Conservation (phyloP, 805 yeast genomes). For the Ogataea kodamae region DNA sequence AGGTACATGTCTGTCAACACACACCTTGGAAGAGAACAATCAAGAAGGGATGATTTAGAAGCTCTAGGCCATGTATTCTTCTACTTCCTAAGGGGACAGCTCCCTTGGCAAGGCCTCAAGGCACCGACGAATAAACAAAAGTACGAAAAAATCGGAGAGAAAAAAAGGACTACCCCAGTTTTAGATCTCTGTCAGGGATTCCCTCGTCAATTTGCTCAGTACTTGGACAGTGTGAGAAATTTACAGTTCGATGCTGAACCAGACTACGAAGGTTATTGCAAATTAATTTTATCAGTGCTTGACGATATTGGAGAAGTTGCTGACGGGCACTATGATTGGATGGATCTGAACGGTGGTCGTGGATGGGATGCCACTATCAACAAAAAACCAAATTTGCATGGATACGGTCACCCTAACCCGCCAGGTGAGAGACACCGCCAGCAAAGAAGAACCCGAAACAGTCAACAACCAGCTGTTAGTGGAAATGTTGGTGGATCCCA, state of each 20-base stretch:
- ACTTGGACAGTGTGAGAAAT: conserved; percentile 82
- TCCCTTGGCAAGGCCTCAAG: conserved; percentile 98
- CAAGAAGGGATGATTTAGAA: conserved; percentile 94
- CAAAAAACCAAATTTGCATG: conserved; percentile 91
- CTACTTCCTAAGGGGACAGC: conserved; percentile 87
- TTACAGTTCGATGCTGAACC: conserved; percentile 92
- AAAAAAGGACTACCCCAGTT: conserved; percentile 85
- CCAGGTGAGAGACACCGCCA: conserved; percentile 52
- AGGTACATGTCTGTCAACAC: conserved; percentile 97
- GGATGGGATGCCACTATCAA: conserved; percentile 93
- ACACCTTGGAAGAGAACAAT: conserved; percentile 95
- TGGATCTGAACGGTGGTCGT: conserved; percentile 89
- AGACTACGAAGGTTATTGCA: conserved; percentile 83
- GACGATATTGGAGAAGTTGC: conserved; percentile 64
- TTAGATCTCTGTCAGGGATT: conserved; percentile 82
- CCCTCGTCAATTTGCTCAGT: conserved; percentile 91
- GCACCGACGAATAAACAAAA: conserved; percentile 98
- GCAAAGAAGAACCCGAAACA: conserved; percentile 33
- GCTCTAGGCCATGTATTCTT: conserved; percentile 95
- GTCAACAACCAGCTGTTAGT: conserved; percentile 24
- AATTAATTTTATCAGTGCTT: conserved; percentile 72
- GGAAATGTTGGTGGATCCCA: conserved; percentile 11
- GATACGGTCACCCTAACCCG: conserved; percentile 94
- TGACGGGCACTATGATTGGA: conserved; percentile 97
- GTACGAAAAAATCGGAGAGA: conserved; percentile 96